Evolutionary conservation across 2,329 filamentous ascomycete species (phyloP).

Genomic region (Neospermospora avenae): DNA sequence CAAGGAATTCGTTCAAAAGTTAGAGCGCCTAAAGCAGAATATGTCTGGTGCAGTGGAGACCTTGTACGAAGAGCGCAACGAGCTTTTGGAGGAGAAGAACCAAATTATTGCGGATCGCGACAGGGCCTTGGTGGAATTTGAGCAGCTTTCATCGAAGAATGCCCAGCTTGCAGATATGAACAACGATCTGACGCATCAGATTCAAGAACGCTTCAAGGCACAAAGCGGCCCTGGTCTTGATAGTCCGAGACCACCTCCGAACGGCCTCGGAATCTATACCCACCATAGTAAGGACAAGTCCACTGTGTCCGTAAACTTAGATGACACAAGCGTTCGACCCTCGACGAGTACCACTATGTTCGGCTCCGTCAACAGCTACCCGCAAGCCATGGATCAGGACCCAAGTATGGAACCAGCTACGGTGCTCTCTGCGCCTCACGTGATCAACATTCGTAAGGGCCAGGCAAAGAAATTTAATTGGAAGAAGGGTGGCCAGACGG

Average conservation of each 20-base stretch:
- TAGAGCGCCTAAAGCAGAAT: constrained; percentile 57
- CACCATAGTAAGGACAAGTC: constrained; percentile 49
- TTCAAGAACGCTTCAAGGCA: constrained; percentile 88
- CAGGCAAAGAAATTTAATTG: constrained; percentile 94
- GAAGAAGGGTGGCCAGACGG: constrained; percentile 93
- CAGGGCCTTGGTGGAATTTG: constrained; percentile 90
- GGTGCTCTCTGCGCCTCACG: constrained; percentile 63
- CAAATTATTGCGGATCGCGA: constrained; percentile 83
- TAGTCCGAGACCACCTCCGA: constrained; percentile 41
- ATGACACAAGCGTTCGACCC: constrained; percentile 39
- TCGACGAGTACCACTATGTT: constrained; percentile 38
- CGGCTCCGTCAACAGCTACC: constrained; percentile 29
- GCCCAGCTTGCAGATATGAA: constrained; percentile 92
- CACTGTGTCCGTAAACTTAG: constrained; percentile 31
- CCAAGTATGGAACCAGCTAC: constrained; percentile 33
- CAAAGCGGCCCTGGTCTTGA: constrained; percentile 53
- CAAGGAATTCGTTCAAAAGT: constrained; percentile 80
- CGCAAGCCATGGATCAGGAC: constrained; percentile 36
- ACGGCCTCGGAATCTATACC: constrained; percentile 63
- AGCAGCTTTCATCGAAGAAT: constrained; percentile 91
- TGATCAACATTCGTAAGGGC: constrained; percentile 91
- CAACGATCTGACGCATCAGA: constrained; percentile 90
- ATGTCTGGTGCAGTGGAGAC: constrained; percentile 58
- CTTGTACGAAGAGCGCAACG: constrained; percentile 69
- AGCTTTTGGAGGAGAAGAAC: constrained; percentile 79